Conservation (phyloP, 768 basidiomycete genomes). For the Paxillus ammoniavirescens region DNA sequence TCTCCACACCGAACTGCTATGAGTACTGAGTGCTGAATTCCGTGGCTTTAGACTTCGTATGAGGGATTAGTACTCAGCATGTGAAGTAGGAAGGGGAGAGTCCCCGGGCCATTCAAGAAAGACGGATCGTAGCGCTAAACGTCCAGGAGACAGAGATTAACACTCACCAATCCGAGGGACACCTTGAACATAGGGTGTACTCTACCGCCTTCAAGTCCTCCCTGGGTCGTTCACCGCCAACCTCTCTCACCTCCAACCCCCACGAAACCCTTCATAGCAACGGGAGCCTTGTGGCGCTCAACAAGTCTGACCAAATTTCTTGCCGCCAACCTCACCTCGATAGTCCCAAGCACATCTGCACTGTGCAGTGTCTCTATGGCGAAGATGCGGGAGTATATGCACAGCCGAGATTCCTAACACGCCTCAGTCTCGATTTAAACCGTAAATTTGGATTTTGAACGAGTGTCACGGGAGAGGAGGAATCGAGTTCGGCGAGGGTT, state of each 20-base stretch:
- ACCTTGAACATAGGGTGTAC: slow-evolving; percentile 61
- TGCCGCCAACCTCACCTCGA: slow-evolving; percentile 52
- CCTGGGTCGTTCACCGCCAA: background rate
- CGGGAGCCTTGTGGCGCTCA: slow-evolving; percentile 13
- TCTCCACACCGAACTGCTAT: too few species aligned
- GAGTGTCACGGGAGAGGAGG: too few species aligned
- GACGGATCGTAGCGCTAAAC: too few species aligned
- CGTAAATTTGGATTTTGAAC: too few species aligned
- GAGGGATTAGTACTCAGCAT: too few species aligned
- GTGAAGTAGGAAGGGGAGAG: too few species aligned
- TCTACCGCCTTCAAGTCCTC: slow-evolving; percentile 31
- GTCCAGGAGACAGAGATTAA: background rate
- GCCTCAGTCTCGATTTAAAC: too few species aligned
- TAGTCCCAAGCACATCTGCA: slow-evolving; percentile 63
- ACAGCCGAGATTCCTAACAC: background rate
- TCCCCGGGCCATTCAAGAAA: too few species aligned
- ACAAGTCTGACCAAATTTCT: slow-evolving; percentile 51
- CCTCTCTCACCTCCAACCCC: background rate
- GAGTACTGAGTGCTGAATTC: too few species aligned
- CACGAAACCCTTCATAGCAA: background rate
- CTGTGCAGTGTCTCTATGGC: slow-evolving; percentile 61
- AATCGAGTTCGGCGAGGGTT: too few species aligned
- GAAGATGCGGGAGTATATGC: slow-evolving; percentile 54
- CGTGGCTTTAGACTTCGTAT: too few species aligned
- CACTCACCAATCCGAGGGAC: slow-evolving; percentile 54